phyloP scores from a whole-genome alignment of 2,329 filamentous ascomycete species.

The Cladosporium sp. region DNA sequence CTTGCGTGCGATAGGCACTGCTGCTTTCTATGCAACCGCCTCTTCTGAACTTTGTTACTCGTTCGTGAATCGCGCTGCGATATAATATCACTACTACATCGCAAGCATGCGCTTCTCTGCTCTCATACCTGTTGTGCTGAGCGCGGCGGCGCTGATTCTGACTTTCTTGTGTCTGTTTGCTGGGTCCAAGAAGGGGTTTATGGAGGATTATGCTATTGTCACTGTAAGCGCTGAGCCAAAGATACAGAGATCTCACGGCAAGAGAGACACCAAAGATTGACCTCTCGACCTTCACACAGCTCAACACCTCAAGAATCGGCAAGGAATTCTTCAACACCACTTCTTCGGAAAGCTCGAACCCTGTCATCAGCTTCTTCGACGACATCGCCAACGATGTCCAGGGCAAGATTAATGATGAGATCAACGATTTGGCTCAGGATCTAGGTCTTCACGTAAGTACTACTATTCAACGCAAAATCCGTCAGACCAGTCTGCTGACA shows the following conservation, averaged over 20 bases:
- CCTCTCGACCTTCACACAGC: slow-evolving; percentile 29
- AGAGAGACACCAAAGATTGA: neutral
- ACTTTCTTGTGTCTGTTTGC: slow-evolving; percentile 59
- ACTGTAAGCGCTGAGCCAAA: slow-evolving; percentile 40
- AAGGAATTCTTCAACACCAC: slow-evolving; percentile 29
- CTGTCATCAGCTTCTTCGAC: slow-evolving; percentile 31
- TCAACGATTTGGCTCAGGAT: slow-evolving; percentile 41
- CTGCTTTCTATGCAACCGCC: neutral
- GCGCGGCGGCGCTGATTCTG: slow-evolving; percentile 53
- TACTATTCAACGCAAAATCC: neutral
- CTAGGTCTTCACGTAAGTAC: slow-evolving; percentile 44
- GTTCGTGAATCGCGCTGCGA: too few species aligned
- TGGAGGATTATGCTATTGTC: slow-evolving; percentile 55
- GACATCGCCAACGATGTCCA: slow-evolving; percentile 32
- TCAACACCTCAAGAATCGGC: slow-evolving; percentile 55
- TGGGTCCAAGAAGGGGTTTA: slow-evolving; percentile 50
- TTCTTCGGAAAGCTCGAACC: slow-evolving; percentile 19
- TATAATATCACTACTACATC: neutral
- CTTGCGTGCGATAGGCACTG: neutral
- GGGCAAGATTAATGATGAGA: slow-evolving; percentile 38
- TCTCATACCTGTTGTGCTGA: slow-evolving; percentile 31
- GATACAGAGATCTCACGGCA: neutral
- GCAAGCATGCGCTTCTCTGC: slow-evolving; percentile 22
- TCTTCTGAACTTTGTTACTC: neutral
- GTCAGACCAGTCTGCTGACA: neutral